Base-by-base conservation (phyloP, 1,284 basidiomycete species). In the Chondrostereum purpureum region DNA sequence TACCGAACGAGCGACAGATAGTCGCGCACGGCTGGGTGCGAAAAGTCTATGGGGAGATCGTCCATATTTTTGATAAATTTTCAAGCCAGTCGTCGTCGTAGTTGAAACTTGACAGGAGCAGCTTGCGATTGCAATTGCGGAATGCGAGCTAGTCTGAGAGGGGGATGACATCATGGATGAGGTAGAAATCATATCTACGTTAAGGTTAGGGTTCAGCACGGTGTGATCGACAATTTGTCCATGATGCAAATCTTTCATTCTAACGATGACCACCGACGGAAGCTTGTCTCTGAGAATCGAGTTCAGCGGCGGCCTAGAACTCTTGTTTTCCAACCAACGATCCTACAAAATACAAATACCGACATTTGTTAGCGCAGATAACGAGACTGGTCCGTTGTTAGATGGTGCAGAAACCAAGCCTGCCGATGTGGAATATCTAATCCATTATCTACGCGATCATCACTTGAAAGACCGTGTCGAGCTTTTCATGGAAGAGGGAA, bases 401-500 rank as follows among this genome's bases (percentile, higher is more conserved):
- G 55, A 59, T 13, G 44, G 49, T 3, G 50, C 52, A 3, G 57
- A 65, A 14, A 63, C 63, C 18, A 78, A 78, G 47, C 70, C 75
- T 5, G 69, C 75, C 13, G 82, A 92, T 56, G 69, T 97, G 51
- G 67, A 78, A 1, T 87, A 82, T 60, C 73, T 98, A 34, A 85
- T 98, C 35, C 73, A 78, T 46, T 82, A 88, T 67, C 77, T 99
- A 54, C 77, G 83, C 50, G 77, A 84, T 48, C 80, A 88, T 55
- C 62, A 94, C 45, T 72, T 98, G 55, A 84, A 78, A 52, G 92
- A 95, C 59, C 72, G 95, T 13, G 80, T 80, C 34, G 93, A 96
- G 59, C 73, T 99, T 48, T 98, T 99, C 59, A 77, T 89, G 42
- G 93, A 97, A 51, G 83, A 83, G 4, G 81, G 79, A 21, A 90